Percentiles rank a stretch among this genome's conserved stretches.
Conservation (phyloP, 2,329 filamentous ascomycete species). For the Raffaelea albimanens region DNA sequence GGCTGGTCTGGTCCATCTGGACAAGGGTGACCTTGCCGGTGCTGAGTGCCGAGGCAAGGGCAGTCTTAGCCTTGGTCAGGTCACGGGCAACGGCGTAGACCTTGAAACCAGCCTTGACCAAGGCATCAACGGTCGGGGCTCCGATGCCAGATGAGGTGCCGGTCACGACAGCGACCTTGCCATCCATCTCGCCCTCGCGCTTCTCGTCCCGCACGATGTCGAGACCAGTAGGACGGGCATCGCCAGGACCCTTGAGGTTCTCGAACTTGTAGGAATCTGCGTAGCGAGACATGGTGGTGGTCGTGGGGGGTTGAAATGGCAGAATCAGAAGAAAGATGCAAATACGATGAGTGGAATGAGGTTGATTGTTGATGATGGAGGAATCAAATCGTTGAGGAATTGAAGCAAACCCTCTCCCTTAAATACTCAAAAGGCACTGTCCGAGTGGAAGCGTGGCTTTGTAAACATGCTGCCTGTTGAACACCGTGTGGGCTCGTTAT, state of each 20-base stretch:
- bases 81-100: conserved; percentile 33
- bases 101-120: conserved; percentile 31
- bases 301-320: neutral
- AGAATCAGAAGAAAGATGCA: neutral
- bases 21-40: conserved; percentile 23
- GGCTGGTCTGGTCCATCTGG: conserved; percentile 17
- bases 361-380: too few relatives aligned
- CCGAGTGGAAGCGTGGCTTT: too few relatives aligned
- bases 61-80: conserved; percentile 25
- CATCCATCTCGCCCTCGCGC: conserved; percentile 22
- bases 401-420: too few relatives aligned
- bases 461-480: too few relatives aligned
- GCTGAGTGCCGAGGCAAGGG: conserved; percentile 18
- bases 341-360: too few relatives aligned
- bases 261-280: conserved; percentile 9
- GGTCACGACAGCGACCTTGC: conserved; percentile 29
- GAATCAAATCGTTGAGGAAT: too few relatives aligned
- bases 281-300: conserved; percentile 12
- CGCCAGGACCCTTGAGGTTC: conserved; percentile 20
- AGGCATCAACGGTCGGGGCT: conserved; percentile 28
- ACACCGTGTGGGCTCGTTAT: too few relatives aligned
- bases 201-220: conserved; percentile 25
- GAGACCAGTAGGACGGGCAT: conserved; percentile 25
- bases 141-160: conserved; percentile 30
- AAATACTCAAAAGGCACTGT: too few relatives aligned